These are phyloP conservation scores for Metschnikowia picachoensis DNA, from an alignment of 805 yeast genomes.

Conservation along the genomic window DNA sequence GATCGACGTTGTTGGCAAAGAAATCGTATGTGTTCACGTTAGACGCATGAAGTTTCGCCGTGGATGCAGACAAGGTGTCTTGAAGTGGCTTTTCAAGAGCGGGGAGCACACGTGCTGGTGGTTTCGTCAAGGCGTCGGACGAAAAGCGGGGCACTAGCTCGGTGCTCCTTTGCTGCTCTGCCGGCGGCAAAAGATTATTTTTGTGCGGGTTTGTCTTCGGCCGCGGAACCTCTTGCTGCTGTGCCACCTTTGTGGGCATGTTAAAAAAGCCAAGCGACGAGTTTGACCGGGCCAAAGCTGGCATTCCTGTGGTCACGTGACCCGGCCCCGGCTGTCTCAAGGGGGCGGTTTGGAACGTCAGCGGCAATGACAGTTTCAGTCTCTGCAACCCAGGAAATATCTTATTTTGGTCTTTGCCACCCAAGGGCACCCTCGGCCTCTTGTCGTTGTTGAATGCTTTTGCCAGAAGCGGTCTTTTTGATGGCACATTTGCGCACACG, in stretches of 20 bases:
- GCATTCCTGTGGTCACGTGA: slow-evolving; percentile 10
- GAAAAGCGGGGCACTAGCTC: slow-evolving; percentile 21
- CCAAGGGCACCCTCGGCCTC: slow-evolving; percentile 32
- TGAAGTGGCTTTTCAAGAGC: neutral
- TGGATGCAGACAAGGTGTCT: slow-evolving; percentile 4
- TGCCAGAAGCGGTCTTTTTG: slow-evolving; percentile 9
- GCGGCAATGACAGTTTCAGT: slow-evolving; percentile 20
- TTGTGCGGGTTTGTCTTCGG: slow-evolving; percentile 11
- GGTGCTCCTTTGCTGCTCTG: slow-evolving; percentile 19
- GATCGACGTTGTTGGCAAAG: slow-evolving; percentile 20
- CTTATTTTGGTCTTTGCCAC: slow-evolving; percentile 38
- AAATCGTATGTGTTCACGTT: slow-evolving; percentile 7
- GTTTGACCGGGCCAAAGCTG: slow-evolving; percentile 31
- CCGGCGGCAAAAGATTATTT: slow-evolving; percentile 17
- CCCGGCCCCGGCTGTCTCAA: neutral
- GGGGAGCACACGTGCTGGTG: slow-evolving; percentile 1
- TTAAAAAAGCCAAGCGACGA: slow-evolving; percentile 34
- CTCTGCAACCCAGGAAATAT: slow-evolving; percentile 27
- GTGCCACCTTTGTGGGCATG: neutral
- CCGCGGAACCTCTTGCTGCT: neutral
- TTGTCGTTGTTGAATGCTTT: slow-evolving; percentile 7
- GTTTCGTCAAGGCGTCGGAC: slow-evolving; percentile 27
- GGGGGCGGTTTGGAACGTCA: slow-evolving; percentile 4
- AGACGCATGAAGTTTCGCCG: slow-evolving; percentile 22
- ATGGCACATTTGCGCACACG: neutral